Evolutionary conservation across 2,329 filamentous ascomycete species (phyloP).

Genomic region (Trichoderma breve): DNA sequence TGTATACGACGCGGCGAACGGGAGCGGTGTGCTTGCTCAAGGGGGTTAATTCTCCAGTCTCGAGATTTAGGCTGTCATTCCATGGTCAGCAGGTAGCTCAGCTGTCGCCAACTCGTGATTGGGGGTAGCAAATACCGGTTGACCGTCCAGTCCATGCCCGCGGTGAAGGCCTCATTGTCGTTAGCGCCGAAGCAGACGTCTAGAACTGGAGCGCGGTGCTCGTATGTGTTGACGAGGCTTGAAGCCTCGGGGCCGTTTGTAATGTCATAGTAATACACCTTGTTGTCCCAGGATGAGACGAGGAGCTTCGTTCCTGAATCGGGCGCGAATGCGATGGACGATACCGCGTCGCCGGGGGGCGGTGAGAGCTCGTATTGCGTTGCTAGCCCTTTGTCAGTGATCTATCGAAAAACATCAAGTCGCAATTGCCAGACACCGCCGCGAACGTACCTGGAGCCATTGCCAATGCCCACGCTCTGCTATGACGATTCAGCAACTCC

Average conservation of each 20-base stretch:
- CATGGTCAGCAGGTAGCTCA: not conserved
- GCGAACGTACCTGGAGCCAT: conserved; percentile 44
- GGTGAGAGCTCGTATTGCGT: conserved; percentile 80
- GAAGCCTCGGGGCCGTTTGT: conserved; percentile 54
- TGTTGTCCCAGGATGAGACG: conserved; percentile 93
- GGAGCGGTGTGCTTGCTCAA: conserved; percentile 76
- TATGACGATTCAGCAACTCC: conserved; percentile 20
- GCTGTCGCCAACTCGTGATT: not conserved
- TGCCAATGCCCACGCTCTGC: conserved; percentile 25
- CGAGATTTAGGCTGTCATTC: conserved; percentile 59
- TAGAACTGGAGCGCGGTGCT: conserved; percentile 81
- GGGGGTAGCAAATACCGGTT: conserved; percentile 52
- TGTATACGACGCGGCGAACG: conserved; percentile 83
- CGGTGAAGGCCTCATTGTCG: conserved; percentile 81
- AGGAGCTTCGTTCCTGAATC: conserved; percentile 70
- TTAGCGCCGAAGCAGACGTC: conserved; percentile 87
- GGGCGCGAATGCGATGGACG: conserved; percentile 81
- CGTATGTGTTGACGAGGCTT: conserved; percentile 66
- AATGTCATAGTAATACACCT: conserved; percentile 85
- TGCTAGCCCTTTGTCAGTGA: conserved; percentile 38
- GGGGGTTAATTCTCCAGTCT: conserved; percentile 68
- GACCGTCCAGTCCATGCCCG: conserved; percentile 84
- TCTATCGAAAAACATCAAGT: not conserved
- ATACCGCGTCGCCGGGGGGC: conserved; percentile 83
- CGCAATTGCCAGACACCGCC: not conserved